Percentiles rank a stretch among this genome's conserved stretches.
These are phyloP conservation scores for Sclerospora graminicola DNA, from an alignment of 352 stramenopile species.

Conservation along the genomic window DNA sequence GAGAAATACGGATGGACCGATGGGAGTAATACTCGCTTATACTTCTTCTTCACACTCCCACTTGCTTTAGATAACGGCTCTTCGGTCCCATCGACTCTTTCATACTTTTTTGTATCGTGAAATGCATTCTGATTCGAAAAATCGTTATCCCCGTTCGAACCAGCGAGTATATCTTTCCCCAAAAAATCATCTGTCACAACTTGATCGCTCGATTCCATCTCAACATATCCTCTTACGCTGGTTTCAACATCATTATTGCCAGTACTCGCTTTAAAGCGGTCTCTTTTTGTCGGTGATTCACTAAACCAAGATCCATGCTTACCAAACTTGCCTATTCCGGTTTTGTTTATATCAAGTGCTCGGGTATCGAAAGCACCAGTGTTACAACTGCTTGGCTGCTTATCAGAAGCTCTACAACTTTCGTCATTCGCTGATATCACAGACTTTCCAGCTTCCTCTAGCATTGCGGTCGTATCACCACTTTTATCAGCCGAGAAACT, in stretches of 20 bases:
- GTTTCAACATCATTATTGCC: background rate
- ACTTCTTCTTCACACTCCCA: background rate
- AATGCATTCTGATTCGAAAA: too few species aligned
- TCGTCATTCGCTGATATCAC: background rate
- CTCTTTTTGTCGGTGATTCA: background rate
- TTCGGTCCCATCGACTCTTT: slow-evolving; percentile 1
- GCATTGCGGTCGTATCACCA: background rate
- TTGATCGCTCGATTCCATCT: slow-evolving; percentile 5
- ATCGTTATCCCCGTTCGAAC: slow-evolving; percentile 1
- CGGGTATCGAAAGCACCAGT: slow-evolving; percentile 7
- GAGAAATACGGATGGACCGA: slow-evolving; percentile 25
- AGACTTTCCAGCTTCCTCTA: background rate
- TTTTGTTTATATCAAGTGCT: slow-evolving; percentile 19
- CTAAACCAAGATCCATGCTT: slow-evolving; percentile 10
- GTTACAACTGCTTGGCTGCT: slow-evolving; percentile 15
- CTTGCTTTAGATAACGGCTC: background rate
- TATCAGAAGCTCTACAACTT: slow-evolving; percentile 14
- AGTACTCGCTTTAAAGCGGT: background rate
- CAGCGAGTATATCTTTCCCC: background rate
- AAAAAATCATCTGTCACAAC: background rate
- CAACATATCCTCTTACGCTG: slow-evolving; percentile 3
- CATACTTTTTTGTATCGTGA: slow-evolving; percentile 5
- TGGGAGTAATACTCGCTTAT: slow-evolving; percentile 14
- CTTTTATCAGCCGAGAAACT: background rate
- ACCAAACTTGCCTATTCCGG: slow-evolving; percentile 21